Conservation (phyloP, 331 rosid genomes). For the Erythrophleum ivorense region DNA sequence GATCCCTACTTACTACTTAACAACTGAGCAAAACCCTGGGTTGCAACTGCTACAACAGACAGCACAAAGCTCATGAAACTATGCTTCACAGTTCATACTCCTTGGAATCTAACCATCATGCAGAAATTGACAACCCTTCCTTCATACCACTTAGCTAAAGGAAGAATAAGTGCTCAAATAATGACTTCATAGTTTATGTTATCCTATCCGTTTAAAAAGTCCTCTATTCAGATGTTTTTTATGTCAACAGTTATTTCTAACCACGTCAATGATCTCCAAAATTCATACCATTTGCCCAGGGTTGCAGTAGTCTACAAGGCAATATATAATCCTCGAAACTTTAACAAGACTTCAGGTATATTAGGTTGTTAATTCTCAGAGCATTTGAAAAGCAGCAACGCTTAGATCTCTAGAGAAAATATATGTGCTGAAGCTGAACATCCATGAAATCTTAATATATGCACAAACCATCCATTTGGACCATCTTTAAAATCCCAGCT, state of each 20-base stretch:
- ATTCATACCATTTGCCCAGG: background rate
- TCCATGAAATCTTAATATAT: constrained; percentile 21
- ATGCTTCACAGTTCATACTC: constrained; percentile 29
- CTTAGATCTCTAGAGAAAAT: background rate
- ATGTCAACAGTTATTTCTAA: background rate
- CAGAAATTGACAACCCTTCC: constrained; percentile 16
- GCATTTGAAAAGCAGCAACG: constrained; percentile 33
- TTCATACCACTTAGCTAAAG: constrained; percentile 4
- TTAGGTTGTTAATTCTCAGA: background rate
- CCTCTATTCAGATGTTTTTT: constrained; percentile 15
- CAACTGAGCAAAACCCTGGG: background rate
- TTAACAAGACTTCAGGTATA: constrained; percentile 25
- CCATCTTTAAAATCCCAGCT: constrained; percentile 8
- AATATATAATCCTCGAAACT: background rate
- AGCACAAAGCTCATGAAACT: constrained; percentile 10
- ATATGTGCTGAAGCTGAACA: background rate
- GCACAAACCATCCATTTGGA: constrained; percentile 28
- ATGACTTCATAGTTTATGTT: constrained; percentile 12
- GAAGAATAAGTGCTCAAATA: constrained; percentile 1
- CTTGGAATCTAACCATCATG: constrained; percentile 8
- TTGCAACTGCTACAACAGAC: constrained; percentile 1
- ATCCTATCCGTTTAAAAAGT: constrained; percentile 3
- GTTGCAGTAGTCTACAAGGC: background rate
- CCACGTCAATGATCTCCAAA: constrained; percentile 11
- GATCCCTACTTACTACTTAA: background rate